Evolutionary conservation across 164 flowering plant species (phyloP).

Genomic region (Protea cynaroides): DNA sequence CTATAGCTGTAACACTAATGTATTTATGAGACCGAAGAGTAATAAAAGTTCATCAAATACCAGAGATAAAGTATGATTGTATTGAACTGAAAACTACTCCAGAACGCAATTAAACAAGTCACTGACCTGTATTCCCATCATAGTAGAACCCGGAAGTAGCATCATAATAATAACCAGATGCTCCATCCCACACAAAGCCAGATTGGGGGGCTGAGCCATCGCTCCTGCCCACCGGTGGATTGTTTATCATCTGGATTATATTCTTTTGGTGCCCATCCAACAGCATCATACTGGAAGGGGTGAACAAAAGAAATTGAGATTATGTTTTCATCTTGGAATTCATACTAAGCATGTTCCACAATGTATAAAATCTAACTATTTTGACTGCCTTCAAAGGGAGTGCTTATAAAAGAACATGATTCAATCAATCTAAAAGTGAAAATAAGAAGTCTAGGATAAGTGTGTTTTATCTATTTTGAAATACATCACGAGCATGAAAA

Average conservation of each 20-base stretch:
- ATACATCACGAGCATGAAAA: too few species aligned
- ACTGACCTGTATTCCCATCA: constrained; percentile 86
- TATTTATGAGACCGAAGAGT: too few species aligned
- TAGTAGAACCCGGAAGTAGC: constrained; percentile 97
- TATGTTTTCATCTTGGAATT: too few species aligned
- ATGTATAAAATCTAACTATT: too few species aligned
- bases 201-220: constrained; percentile 69
- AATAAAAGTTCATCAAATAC: too few species aligned
- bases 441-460: too few species aligned
- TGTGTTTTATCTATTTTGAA: too few species aligned
- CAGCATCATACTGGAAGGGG: constrained; percentile 79
- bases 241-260: constrained; percentile 91
- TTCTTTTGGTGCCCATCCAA: constrained; percentile 99
- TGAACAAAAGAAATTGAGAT: not conserved
- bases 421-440: too few species aligned
- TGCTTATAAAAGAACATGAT: too few species aligned
- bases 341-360: too few species aligned
- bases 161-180: constrained; percentile 98
- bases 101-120: constrained; percentile 16
- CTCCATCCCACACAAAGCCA: constrained; percentile 99
- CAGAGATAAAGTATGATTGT: not conserved
- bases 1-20: too few species aligned
- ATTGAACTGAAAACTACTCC: not conserved
- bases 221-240: constrained; percentile 43
- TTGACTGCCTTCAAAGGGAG: too few species aligned